A percentile compares a stretch with the other conserved stretches of the same genome.
Conservation (phyloP, 2,329 filamentous ascomycete species). For the Clarireedia homoeocarpa region DNA sequence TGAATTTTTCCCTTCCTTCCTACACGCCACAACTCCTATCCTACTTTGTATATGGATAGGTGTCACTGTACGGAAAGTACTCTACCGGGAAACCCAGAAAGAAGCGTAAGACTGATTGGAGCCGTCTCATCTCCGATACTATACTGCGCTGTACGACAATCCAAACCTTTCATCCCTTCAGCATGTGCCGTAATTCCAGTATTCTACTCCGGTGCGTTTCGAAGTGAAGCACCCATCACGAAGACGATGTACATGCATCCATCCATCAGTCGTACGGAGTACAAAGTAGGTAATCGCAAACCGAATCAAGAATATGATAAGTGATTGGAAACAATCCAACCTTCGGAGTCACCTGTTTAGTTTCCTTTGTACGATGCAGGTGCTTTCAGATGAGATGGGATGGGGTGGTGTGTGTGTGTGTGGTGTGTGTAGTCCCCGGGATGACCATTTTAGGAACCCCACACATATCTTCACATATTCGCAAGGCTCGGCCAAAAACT, state of each 20-base stretch:
- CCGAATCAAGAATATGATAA: constrained; percentile 1
- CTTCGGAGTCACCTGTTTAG: constrained; percentile 1
- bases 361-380: neutral
- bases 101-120: neutral
- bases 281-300: neutral
- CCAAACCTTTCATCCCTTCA: too few relatives aligned
- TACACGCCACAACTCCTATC: neutral
- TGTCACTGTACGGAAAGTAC: neutral
- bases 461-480: neutral
- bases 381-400: neutral
- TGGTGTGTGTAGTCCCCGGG: too few relatives aligned
- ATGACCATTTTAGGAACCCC: neutral
- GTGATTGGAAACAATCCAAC: neutral
- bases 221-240: too few relatives aligned
- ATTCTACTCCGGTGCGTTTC: too few relatives aligned
- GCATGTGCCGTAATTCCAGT: too few relatives aligned
- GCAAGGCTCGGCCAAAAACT: constrained; percentile 5
- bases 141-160: too few relatives aligned
- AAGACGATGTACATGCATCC: too few relatives aligned
- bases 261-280: too few relatives aligned
- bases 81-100: neutral
- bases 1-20: neutral
- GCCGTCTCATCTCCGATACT: neutral
- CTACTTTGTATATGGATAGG: neutral
- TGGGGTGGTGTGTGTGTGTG: too few relatives aligned